These are phyloP conservation scores for Sporothrix humicola DNA, from an alignment of 2,329 filamentous ascomycete genomes.

Conservation along the genomic window DNA sequence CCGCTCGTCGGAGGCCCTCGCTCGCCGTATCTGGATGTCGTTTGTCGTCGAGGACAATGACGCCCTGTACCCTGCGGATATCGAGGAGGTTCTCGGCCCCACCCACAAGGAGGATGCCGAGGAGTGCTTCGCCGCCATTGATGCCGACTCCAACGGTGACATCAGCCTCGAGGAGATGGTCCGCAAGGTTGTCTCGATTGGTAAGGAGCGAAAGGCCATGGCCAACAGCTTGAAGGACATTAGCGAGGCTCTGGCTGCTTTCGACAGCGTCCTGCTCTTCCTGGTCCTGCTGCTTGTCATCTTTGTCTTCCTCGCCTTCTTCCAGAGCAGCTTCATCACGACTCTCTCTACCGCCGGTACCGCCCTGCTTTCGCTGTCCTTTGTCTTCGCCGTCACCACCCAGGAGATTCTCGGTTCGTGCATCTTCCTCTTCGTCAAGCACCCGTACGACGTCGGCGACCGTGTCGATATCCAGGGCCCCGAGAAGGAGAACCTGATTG, in stretches of 20 bases:
- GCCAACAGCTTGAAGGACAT: constrained; percentile 96
- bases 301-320: constrained; percentile 87
- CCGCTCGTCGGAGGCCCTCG: constrained; percentile 84
- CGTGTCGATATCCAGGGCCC: constrained; percentile 76
- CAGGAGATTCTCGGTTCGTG: constrained; percentile 98
- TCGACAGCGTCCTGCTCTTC: constrained; percentile 83
- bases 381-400: constrained; percentile 88
- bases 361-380: constrained; percentile 90
- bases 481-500: constrained; percentile 69
- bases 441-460: constrained; percentile 95
- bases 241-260: constrained; percentile 87
- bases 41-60: constrained; percentile 92
- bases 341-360: constrained; percentile 90
- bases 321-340: constrained; percentile 82
- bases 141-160: constrained; percentile 89
- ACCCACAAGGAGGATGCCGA: constrained; percentile 78
- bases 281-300: constrained; percentile 81
- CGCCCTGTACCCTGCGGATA: constrained; percentile 77
- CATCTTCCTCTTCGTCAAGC: constrained; percentile 98
- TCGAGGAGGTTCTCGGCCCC: constrained; percentile 83
- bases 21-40: constrained; percentile 96
- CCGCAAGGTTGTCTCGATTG: constrained; percentile 81
- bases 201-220: constrained; percentile 85
- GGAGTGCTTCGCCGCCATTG: constrained; percentile 80
- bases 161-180: constrained; percentile 96